These are phyloP conservation scores for Achaetomiella virescens DNA, from an alignment of 495 filamentous ascomycete genomes.

Conservation along the genomic window DNA sequence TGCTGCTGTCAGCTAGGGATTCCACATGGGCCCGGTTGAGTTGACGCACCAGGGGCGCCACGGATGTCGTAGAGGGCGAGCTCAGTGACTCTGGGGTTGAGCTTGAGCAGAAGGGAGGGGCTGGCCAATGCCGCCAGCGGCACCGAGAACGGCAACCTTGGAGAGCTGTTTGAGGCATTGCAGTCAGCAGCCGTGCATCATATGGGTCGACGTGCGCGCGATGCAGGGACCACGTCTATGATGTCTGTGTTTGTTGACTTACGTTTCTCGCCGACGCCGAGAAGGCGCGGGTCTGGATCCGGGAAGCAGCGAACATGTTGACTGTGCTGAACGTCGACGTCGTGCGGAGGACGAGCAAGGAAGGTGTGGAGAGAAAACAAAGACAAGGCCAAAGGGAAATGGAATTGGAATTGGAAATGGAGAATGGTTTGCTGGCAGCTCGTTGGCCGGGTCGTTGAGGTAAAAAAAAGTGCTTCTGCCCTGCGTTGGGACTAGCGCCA, in stretches of 20 bases:
- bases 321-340: slow-evolving; percentile 3
- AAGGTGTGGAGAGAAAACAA: slow-evolving; percentile 11
- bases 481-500: slow-evolving; percentile 17
- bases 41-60: slow-evolving; percentile 74
- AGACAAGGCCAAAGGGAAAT: slow-evolving; percentile 6
- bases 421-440: neutral
- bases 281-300: slow-evolving; percentile 86
- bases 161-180: slow-evolving; percentile 56
- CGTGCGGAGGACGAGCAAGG: neutral
- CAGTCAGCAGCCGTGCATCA: slow-evolving; percentile 25
- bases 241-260: slow-evolving; percentile 24
- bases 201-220: neutral
- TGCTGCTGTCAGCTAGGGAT: no score
- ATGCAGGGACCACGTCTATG: neutral
- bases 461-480: slow-evolving; percentile 21
- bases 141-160: slow-evolving; percentile 95
- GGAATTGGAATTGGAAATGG: slow-evolving; percentile 6
- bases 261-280: slow-evolving; percentile 88
- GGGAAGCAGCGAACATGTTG: slow-evolving; percentile 75
- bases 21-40: no score
- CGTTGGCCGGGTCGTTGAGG: slow-evolving; percentile 13
- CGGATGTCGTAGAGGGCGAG: slow-evolving; percentile 97
- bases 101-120: slow-evolving; percentile 95
- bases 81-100: slow-evolving; percentile 86
- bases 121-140: slow-evolving; percentile 95